Evolutionary conservation across 2,329 filamentous ascomycete genomes (phyloP).

Genomic region (Colletotrichum trifolii): DNA sequence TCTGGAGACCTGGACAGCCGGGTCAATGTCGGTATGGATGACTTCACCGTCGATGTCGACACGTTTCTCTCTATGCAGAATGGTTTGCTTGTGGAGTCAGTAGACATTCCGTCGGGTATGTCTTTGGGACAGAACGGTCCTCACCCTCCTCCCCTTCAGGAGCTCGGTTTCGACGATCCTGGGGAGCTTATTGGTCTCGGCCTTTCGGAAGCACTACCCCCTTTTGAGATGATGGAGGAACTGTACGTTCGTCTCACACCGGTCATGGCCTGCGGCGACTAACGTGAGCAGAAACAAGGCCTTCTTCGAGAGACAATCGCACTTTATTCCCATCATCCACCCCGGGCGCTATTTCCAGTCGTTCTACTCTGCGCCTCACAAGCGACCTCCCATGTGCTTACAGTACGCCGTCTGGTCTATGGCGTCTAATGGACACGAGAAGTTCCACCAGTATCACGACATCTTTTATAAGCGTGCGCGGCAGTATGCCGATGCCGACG

Average conservation of each 20-base stretch:
- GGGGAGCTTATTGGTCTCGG: conserved; percentile 77
- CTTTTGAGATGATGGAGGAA: conserved; percentile 83
- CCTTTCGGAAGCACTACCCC: conserved; percentile 83
- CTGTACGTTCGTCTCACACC: conserved; percentile 66
- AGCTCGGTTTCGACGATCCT: conserved; percentile 5
- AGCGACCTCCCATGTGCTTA: conserved; percentile 83
- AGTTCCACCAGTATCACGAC: conserved; percentile 77
- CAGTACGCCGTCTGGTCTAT: conserved; percentile 91
- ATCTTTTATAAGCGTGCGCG: conserved; percentile 85
- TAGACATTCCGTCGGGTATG: neutral
- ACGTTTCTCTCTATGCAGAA: conserved; percentile 36
- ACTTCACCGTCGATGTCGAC: conserved; percentile 35
- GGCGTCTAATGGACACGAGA: conserved; percentile 76
- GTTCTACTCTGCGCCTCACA: conserved; percentile 76
- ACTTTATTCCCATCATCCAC: conserved; percentile 81
- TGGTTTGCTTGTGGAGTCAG: conserved; percentile 5
- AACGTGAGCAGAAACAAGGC: conserved; percentile 67
- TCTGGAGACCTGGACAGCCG: conserved; percentile 25
- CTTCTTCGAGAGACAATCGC: conserved; percentile 82
- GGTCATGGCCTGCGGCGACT: neutral
- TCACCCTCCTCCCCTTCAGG: neutral
- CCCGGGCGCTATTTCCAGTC: conserved; percentile 78
- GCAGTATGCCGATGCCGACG: conserved; percentile 85
- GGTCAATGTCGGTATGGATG: conserved; percentile 40
- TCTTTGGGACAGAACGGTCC: neutral